phyloP scores from a whole-genome alignment of 345 rosid species.

The Kernera saxatilis region DNA sequence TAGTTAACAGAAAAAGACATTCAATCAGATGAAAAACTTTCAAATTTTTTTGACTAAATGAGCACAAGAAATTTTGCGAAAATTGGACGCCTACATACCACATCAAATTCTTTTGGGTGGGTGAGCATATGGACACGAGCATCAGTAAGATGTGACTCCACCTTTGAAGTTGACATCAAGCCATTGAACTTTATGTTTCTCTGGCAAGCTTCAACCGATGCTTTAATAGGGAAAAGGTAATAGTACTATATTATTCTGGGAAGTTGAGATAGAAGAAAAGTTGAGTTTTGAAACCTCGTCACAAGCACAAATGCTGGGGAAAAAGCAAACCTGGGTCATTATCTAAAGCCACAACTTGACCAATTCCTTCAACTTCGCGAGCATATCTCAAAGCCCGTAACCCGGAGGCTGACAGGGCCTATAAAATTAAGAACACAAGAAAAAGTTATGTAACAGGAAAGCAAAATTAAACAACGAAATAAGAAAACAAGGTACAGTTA shows the following conservation, averaged over 20 bases:
- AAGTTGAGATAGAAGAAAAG: neutral
- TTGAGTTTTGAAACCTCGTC: neutral
- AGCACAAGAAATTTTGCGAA: neutral
- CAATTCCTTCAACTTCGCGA: conserved; percentile 84
- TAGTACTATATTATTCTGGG: neutral
- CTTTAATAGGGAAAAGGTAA: conserved; percentile 32
- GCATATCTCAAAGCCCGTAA: conserved; percentile 93
- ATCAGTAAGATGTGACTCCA: conserved; percentile 93
- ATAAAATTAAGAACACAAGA: conserved; percentile 13
- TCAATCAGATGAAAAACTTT: neutral
- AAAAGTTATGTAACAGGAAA: neutral
- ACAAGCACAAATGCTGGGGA: neutral
- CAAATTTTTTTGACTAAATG: neutral
- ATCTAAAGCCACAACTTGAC: conserved; percentile 92
- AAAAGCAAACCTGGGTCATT: conserved; percentile 73
- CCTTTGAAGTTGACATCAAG: conserved; percentile 71
- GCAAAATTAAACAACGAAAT: neutral
- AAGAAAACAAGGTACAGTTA: neutral
- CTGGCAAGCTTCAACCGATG: conserved; percentile 86
- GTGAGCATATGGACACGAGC: conserved; percentile 96
- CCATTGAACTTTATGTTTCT: conserved; percentile 95
- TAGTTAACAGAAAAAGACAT: neutral
- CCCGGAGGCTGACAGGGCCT: conserved; percentile 99
- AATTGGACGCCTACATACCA: conserved; percentile 53
- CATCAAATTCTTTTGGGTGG: conserved; percentile 92